Base-by-base conservation (phyloP, 1,284 basidiomycete species). In the Ganoderma resinaceum region DNA sequence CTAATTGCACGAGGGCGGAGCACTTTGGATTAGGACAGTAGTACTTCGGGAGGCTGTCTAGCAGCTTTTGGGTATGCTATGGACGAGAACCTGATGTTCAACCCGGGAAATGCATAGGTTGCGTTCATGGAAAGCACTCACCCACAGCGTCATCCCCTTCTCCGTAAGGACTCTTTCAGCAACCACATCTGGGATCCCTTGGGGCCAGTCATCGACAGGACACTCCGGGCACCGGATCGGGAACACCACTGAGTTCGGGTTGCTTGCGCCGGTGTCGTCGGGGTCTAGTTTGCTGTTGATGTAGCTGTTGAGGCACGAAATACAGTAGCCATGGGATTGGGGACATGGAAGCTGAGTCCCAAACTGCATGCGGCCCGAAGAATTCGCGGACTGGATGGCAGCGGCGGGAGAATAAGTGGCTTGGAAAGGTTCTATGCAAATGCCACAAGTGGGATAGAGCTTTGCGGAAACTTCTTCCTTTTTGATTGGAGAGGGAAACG, bases 221-320 rank as follows among this genome's bases (percentile, higher is more conserved):
- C 82, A 84, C 66, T 81, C 82, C 1, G 82, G 82, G 66, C 82
- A 84, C 20, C 75, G 72, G 46, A 84, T 80, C 1, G 82, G 82
- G 62, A 84, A 84, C 0, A 82, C 80, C 11, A 78, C 70, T 5
- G 73, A 69, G 55, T 74, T 74, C 2, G 74, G 70, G 65, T 72
- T 79, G 9, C 75, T 78, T 23, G 62, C 68, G 1, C 80, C 79
- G 12, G 72, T 74, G 11, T 76, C 81, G 26, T 80, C 77, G 0
- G 81, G 81, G 66, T 81, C 81, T 4, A 84, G 68, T 68, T 82
- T 82, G 58, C 71, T 78, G 53, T 74, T 73, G 62, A 84, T 82
- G 68, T 84, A 82, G 2, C 68, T 71, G 26, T 74, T 72, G 11
- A 84, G 70, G 63, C 82, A 84, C 2, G 73, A 77, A 20, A 80